phyloP scores from a whole-genome alignment of 2,329 filamentous ascomycete species.

The Phyllosticta citriasiana region DNA sequence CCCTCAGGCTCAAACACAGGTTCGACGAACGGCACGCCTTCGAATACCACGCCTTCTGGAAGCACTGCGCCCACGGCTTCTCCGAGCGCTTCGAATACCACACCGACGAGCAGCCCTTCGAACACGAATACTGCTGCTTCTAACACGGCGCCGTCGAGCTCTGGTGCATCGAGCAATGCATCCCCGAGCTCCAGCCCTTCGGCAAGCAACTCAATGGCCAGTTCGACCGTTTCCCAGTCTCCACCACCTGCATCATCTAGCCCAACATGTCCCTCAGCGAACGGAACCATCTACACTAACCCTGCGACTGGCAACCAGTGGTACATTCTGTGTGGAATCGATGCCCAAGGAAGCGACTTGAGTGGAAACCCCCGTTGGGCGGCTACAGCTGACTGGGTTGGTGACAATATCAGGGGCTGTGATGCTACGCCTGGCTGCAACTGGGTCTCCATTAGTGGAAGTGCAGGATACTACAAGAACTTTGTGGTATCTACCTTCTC shows the following conservation, averaged over 20 bases:
- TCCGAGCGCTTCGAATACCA: no score
- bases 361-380: background rate
- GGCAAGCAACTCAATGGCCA: no score
- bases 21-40: no score
- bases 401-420: background rate
- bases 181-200: background rate
- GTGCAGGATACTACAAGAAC: background rate
- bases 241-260: no score
- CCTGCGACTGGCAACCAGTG: background rate
- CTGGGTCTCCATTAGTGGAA: background rate
- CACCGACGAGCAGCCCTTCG: no score
- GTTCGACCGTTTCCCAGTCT: no score
- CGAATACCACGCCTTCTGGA: no score
- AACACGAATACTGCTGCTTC: no score
- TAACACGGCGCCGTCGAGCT: no score
- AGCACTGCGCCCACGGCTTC: no score
- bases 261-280: background rate
- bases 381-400: background rate
- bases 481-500: background rate
- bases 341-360: background rate
- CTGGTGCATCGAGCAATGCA: no score
- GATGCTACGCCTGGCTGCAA: background rate
- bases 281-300: background rate
- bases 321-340: background rate
- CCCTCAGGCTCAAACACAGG: no score